Evolutionary conservation across 2,329 filamentous ascomycete species (phyloP).

Genomic region (Helicocarpus griseus): DNA sequence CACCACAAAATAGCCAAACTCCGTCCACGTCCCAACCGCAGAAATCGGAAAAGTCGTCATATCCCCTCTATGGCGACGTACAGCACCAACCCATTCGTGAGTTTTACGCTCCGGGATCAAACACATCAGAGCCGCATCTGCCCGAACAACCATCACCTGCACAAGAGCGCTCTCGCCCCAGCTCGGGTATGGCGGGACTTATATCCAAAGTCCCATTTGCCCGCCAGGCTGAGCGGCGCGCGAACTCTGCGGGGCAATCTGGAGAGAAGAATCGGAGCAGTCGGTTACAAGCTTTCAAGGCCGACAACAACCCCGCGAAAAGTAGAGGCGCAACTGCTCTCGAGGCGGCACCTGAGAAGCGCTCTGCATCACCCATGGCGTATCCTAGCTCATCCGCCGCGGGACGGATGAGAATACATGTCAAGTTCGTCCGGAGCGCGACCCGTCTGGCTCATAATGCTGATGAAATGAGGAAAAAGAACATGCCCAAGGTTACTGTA

Average conservation of each 20-base stretch:
- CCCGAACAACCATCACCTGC: too few species aligned
- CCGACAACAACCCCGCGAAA: neutral
- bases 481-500: neutral
- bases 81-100: conserved; percentile 1
- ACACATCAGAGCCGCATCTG: neutral
- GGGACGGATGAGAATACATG: neutral
- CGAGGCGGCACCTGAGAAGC: neutral
- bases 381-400: neutral
- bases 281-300: neutral
- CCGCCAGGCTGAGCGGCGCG: neutral
- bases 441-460: neutral
- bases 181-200: neutral
- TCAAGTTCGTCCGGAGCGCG: neutral
- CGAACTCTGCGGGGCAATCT: neutral
- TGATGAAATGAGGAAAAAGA: neutral
- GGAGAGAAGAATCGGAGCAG: neutral
- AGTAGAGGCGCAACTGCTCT: neutral
- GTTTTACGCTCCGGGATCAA: neutral
- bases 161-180: neutral
- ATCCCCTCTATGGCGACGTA: neutral
- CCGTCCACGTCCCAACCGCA: too few species aligned
- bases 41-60: too few species aligned
- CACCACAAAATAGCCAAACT: too few species aligned
- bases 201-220: neutral
- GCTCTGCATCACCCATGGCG: neutral